phyloP scores from a whole-genome alignment of 2,329 filamentous ascomycete species.

The Parafenestella ontariensis region DNA sequence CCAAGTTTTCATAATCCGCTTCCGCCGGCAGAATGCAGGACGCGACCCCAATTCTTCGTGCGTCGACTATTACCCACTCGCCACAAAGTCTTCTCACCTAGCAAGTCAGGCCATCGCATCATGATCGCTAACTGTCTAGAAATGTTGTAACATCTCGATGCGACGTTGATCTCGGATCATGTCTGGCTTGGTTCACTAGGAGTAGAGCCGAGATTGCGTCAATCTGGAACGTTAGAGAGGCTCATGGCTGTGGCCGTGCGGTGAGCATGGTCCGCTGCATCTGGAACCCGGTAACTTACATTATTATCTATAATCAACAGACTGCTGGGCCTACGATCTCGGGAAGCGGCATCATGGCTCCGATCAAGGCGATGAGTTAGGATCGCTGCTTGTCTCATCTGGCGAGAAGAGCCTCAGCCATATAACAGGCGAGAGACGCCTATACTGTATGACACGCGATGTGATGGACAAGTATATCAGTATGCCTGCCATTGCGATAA shows the following conservation, averaged over 20 bases:
- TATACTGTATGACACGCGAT: not conserved
- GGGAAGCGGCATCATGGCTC: not conserved
- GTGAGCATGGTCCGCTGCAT: not conserved
- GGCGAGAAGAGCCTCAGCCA: not conserved
- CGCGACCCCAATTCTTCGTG: not conserved
- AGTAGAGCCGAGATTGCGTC: slow-evolving; percentile 5
- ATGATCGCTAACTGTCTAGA: not conserved
- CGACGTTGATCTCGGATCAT: slow-evolving; percentile 10
- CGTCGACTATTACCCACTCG: slow-evolving; percentile 4
- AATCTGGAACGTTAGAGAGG: not conserved
- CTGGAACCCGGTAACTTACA: not conserved
- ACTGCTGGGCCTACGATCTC: not conserved
- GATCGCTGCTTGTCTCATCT: not conserved
- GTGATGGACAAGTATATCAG: not conserved
- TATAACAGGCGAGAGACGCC: not conserved
- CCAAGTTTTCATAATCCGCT: slow-evolving; percentile 1
- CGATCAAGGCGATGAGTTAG: not conserved
- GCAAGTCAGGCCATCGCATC: slow-evolving; percentile 1
- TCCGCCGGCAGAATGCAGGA: slow-evolving; percentile 6
- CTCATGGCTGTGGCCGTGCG: not conserved
- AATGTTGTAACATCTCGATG: slow-evolving; percentile 23
- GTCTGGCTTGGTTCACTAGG: not conserved
- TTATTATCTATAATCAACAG: not conserved
- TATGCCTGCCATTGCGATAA: not conserved
- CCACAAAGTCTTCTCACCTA: slow-evolving; percentile 7